These are phyloP conservation scores for Kwoniella dendrophila DNA, from an alignment of 768 basidiomycete species.

Conservation along the genomic window DNA sequence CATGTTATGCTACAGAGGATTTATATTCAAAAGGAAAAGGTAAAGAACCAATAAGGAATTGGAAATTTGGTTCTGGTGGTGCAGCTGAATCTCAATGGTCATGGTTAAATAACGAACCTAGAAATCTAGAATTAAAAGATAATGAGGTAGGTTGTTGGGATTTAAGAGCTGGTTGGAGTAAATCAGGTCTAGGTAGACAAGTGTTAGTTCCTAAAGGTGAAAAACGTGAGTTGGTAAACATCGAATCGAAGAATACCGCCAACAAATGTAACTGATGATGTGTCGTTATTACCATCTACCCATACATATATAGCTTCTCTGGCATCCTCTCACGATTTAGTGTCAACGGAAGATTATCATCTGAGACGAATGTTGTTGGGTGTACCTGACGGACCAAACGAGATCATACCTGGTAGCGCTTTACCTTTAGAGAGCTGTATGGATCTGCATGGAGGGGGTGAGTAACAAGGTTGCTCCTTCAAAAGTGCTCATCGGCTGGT, in stretches of 20 bases:
- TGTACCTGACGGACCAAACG: constrained; percentile 80
- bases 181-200: constrained; percentile 71
- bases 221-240: constrained; percentile 64
- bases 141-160: constrained; percentile 55
- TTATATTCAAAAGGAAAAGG: not conserved
- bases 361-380: constrained; percentile 78
- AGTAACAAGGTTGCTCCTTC: too few relatives aligned
- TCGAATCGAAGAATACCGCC: not conserved
- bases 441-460: constrained; percentile 91
- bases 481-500: too few relatives aligned
- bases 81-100: constrained; percentile 77
- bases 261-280: too few relatives aligned
- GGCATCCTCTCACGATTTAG: constrained; percentile 21
- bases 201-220: constrained; percentile 71
- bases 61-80: constrained; percentile 70
- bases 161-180: constrained; percentile 51
- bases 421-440: constrained; percentile 95
- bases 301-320: constrained; percentile 27
- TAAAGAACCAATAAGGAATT: constrained; percentile 56
- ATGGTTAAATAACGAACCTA: constrained; percentile 61
- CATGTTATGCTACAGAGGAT: constrained; percentile 68
- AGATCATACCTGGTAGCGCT: constrained; percentile 74
- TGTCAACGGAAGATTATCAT: constrained; percentile 60
- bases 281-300: too few relatives aligned
- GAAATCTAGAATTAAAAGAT: constrained; percentile 43